Evolutionary conservation across 2,329 filamentous ascomycete genomes (phyloP).

Genomic region (Metarhizium sp.): DNA sequence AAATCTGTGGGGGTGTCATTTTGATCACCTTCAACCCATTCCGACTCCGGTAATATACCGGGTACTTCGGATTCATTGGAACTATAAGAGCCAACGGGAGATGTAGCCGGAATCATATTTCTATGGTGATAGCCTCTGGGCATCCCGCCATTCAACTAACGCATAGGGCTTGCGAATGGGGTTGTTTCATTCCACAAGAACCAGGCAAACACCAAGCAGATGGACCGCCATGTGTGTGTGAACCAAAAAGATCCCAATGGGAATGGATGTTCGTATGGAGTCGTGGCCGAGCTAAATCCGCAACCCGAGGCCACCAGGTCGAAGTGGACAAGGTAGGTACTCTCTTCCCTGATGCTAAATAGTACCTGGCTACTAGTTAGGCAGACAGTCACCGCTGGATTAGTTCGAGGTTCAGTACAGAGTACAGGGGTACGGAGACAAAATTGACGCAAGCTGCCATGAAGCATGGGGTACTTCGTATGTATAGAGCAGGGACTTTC

Average conservation of each 20-base stretch:
- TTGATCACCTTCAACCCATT: background rate
- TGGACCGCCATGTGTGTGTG: background rate
- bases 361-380: no score
- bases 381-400: background rate
- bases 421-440: background rate
- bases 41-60: conserved; percentile 3
- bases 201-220: background rate
- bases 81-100: background rate
- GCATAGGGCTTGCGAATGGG: background rate
- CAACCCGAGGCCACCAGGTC: background rate
- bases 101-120: conserved; percentile 5
- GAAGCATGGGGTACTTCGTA: background rate
- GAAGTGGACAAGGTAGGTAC: background rate
- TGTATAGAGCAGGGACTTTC: background rate
- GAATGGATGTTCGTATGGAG: background rate
- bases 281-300: background rate
- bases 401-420: background rate
- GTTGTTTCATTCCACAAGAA: background rate
- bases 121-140: background rate
- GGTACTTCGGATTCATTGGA: conserved; percentile 6
- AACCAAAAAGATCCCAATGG: background rate
- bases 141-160: background rate
- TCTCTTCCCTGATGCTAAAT: background rate
- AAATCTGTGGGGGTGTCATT: background rate
- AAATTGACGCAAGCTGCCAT: background rate